phyloP scores from a whole-genome alignment of 257 asterid species.

The Capsicum chinense region DNA sequence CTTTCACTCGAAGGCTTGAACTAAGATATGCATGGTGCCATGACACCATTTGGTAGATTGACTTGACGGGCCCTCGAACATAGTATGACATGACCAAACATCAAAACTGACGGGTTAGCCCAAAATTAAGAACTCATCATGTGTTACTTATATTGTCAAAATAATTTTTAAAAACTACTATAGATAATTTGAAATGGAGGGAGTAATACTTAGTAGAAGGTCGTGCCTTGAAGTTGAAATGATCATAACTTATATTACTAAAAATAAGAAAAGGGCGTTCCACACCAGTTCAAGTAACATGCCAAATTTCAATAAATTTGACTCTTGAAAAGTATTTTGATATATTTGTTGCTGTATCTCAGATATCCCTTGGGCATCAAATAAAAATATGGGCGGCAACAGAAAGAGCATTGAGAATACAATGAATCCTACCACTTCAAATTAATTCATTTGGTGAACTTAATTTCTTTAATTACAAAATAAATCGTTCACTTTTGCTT shows the following conservation, averaged over 20 bases:
- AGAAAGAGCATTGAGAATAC: not conserved
- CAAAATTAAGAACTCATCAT: too few species aligned
- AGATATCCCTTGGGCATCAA: too few species aligned
- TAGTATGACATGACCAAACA: too few species aligned
- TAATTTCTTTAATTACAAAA: not conserved
- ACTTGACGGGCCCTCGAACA: too few species aligned
- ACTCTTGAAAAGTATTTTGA: not conserved
- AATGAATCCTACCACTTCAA: slow-evolving; percentile 22
- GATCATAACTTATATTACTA: not conserved
- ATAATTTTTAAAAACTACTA: too few species aligned
- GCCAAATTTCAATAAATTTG: not conserved
- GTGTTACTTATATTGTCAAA: too few species aligned
- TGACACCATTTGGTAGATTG: too few species aligned
- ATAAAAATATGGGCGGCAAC: not conserved
- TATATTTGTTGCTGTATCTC: not conserved
- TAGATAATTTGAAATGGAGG: too few species aligned
- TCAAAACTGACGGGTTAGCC: too few species aligned
- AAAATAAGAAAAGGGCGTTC: not conserved
- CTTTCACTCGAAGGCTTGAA: too few species aligned
- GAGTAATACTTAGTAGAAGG: not conserved
- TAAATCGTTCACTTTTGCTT: not conserved
- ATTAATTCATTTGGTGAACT: not conserved
- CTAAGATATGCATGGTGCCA: too few species aligned
- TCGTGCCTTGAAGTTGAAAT: not conserved
- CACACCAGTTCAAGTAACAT: not conserved